Evolutionary conservation across 257 asterid species (phyloP).

Genomic region (Solanum sejunctum): DNA sequence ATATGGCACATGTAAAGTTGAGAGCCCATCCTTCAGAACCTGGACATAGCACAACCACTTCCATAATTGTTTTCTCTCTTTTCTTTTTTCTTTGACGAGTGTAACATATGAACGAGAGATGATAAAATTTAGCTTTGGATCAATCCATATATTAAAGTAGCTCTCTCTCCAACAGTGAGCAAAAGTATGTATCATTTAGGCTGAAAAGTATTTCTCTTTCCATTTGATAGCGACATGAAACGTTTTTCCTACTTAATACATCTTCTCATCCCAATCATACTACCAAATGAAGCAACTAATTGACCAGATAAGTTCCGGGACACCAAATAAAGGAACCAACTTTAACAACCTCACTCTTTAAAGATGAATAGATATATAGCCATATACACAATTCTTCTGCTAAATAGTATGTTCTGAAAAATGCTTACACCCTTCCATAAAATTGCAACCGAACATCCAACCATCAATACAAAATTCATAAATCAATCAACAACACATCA

Average conservation of each 20-base stretch:
- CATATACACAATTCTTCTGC: neutral
- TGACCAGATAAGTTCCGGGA: neutral
- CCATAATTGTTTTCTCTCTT: neutral
- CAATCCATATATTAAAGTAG: neutral
- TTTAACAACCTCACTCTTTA: neutral
- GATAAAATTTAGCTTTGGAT: neutral
- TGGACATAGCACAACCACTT: constrained; percentile 21
- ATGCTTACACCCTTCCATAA: neutral
- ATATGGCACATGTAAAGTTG: constrained; percentile 79
- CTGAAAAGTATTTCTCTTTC: neutral
- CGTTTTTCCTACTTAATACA: neutral
- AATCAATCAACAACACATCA: neutral
- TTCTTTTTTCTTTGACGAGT: neutral
- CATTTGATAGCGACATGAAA: neutral
- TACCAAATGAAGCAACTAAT: neutral
- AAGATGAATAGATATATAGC: neutral
- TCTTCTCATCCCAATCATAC: neutral
- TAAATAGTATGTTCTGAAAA: neutral
- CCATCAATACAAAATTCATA: neutral
- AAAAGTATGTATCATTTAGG: neutral
- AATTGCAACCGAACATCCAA: neutral
- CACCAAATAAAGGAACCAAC: neutral
- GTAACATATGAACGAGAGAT: neutral
- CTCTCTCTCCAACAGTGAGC: neutral
- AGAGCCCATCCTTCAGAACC: constrained; percentile 91